These are phyloP conservation scores for Xylaria acuta DNA, from an alignment of 495 filamentous ascomycete genomes.

Conservation along the genomic window DNA sequence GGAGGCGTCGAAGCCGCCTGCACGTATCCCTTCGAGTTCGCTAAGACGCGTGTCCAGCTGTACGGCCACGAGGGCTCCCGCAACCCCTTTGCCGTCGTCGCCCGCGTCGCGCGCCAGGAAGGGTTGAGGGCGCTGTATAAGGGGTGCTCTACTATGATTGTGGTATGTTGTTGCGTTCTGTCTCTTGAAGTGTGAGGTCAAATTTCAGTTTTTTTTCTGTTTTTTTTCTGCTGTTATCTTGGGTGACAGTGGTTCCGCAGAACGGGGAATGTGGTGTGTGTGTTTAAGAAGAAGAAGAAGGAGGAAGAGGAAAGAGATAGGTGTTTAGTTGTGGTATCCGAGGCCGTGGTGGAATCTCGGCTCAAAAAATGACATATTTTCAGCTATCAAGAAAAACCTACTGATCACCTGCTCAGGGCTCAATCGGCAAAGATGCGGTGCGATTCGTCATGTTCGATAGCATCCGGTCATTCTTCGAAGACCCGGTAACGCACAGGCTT, in stretches of 20 bases:
- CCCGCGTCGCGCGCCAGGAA: constrained; percentile 50
- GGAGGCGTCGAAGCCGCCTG: constrained; percentile 61
- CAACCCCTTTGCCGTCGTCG: constrained; percentile 61
- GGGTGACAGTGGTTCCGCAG: not conserved
- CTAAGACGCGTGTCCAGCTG: constrained; percentile 70
- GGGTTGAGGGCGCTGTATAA: constrained; percentile 66
- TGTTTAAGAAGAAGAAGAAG: not conserved
- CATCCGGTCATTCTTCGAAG: constrained; percentile 65
- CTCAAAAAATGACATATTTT: not conserved
- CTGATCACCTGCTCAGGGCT: constrained; percentile 30
- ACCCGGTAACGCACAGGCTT: constrained; percentile 62
- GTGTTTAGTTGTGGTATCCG: not conserved
- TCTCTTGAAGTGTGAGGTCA: not conserved
- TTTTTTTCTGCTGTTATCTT: not conserved
- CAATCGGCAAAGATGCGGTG: constrained; percentile 69
- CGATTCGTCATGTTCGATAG: constrained; percentile 70
- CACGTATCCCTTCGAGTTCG: constrained; percentile 73
- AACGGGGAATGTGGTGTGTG: not conserved
- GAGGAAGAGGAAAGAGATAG: not conserved
- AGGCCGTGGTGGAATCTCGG: not conserved
- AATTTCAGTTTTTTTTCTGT: not conserved
- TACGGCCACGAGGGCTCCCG: constrained; percentile 50
- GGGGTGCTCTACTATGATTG: constrained; percentile 66
- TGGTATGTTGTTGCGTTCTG: constrained; percentile 47
- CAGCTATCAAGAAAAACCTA: not conserved